A percentile compares a stretch with the other conserved stretches of the same genome.
Evolutionary conservation across 140 eudicot genomes (phyloP).

Genomic region (Erigeron philadelphicus): DNA sequence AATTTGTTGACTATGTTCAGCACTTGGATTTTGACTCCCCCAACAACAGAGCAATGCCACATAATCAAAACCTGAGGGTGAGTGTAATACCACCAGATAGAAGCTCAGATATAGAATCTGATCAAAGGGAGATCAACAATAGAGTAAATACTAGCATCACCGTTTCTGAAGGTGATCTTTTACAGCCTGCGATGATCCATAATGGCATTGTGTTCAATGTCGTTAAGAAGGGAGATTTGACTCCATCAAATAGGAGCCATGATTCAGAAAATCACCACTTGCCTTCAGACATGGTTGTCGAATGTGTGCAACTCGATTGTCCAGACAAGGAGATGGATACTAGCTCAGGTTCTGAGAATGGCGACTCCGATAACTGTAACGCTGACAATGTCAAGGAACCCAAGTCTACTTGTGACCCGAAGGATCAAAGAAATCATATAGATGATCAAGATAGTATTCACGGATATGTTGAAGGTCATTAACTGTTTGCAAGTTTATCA

Average conservation of each 20-base stretch:
- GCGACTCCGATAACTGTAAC: constrained; percentile 24
- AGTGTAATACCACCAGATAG: constrained; percentile 33
- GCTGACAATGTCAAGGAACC: constrained; percentile 11
- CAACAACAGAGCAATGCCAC: constrained; percentile 19
- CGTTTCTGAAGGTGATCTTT: constrained; percentile 61
- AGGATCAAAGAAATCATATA: constrained; percentile 10
- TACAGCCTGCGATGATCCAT: constrained; percentile 52
- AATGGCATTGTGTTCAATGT: constrained; percentile 65
- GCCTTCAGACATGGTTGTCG: constrained; percentile 36
- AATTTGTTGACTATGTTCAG: constrained; percentile 60
- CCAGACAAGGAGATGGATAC: constrained; percentile 48
- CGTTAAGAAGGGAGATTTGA: constrained; percentile 49
- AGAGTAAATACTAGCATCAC: constrained; percentile 31
- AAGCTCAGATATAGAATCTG: constrained; percentile 36
- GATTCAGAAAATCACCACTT: constrained; percentile 42
- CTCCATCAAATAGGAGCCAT: constrained; percentile 46
- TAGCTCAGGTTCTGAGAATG: constrained; percentile 52
- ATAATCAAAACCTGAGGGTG: constrained; percentile 30
- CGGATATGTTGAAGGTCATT: not conserved
- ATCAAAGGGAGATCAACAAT: constrained; percentile 30
- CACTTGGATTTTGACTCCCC: constrained; percentile 49
- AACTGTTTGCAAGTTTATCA: constrained; percentile 8
- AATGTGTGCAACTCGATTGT: constrained; percentile 51
- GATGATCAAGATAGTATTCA: constrained; percentile 15
- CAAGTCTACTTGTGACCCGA: not conserved